phyloP scores from a whole-genome alignment of 1,284 basidiomycete genomes.

The Sporisorium exsertum region DNA sequence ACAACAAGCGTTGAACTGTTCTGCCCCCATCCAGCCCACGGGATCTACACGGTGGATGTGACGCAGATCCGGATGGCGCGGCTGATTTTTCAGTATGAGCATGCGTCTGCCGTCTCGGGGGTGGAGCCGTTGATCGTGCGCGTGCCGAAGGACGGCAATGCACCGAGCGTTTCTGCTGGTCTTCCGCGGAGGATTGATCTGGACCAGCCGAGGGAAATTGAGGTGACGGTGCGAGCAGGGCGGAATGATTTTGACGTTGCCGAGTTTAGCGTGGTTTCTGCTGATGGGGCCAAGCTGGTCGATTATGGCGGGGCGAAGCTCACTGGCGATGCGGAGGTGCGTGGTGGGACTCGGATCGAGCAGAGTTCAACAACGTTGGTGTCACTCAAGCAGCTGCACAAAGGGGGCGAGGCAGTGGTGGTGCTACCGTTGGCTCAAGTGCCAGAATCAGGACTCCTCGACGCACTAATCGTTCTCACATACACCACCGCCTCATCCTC shows the following conservation, averaged over 20 bases:
- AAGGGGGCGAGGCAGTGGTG: constrained; percentile 8
- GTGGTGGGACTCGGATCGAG: not conserved
- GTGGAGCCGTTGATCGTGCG: constrained; percentile 34
- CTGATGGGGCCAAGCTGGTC: constrained; percentile 13
- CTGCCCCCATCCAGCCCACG: constrained; percentile 49
- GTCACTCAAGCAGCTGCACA: constrained; percentile 6
- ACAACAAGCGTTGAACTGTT: constrained; percentile 40
- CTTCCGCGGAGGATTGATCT: constrained; percentile 54
- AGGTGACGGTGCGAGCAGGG: constrained; percentile 50
- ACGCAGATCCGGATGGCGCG: constrained; percentile 58
- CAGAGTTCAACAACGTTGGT: not conserved
- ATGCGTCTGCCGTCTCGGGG: constrained; percentile 11
- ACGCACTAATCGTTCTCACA: constrained; percentile 25
- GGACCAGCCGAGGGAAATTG: constrained; percentile 44
- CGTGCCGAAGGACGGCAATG: constrained; percentile 57
- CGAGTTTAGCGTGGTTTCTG: constrained; percentile 33
- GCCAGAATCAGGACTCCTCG: constrained; percentile 32
- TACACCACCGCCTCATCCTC: constrained; percentile 21
- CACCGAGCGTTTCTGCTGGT: constrained; percentile 31
- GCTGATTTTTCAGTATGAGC: constrained; percentile 59
- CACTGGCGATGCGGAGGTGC: not conserved
- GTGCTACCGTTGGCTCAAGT: constrained; percentile 33
- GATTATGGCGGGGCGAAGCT: constrained; percentile 7
- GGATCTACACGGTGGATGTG: constrained; percentile 60
- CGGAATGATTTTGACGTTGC: constrained; percentile 43